Evolutionary conservation across 805 yeast genomes (phyloP).

Genomic region (Yarrowia osloensis): DNA sequence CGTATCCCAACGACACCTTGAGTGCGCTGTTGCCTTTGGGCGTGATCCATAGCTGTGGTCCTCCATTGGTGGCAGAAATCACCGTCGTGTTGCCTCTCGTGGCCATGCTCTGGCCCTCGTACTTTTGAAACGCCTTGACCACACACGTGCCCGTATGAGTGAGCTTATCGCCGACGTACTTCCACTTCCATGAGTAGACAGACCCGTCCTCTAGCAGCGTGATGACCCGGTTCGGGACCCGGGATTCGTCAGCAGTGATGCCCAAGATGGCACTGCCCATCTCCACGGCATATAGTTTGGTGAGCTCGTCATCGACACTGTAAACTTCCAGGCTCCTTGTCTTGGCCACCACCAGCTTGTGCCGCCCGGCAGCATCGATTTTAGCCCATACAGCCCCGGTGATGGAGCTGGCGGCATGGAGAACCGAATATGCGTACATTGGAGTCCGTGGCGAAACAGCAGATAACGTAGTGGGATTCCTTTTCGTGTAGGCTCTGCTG

Average conservation of each 20-base stretch:
- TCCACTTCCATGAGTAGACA: slow-evolving; percentile 10
- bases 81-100: not conserved
- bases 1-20: slow-evolving; percentile 24
- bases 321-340: slow-evolving; percentile 15
- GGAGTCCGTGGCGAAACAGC: not conserved
- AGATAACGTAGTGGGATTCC: not conserved
- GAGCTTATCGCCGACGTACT: not conserved
- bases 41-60: slow-evolving; percentile 4
- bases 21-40: not conserved
- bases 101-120: not conserved
- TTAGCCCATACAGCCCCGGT: slow-evolving; percentile 18
- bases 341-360: slow-evolving; percentile 17
- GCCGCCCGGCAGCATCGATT: slow-evolving; percentile 22
- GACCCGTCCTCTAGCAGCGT: slow-evolving; percentile 25
- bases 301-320: slow-evolving; percentile 9
- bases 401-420: slow-evolving; percentile 21
- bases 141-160: slow-evolving; percentile 1
- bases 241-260: slow-evolving; percentile 7
- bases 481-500: not conserved
- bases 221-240: not conserved
- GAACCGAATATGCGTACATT: slow-evolving; percentile 16
- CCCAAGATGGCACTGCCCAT: slow-evolving; percentile 14
- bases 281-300: not conserved
- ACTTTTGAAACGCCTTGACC: not conserved
- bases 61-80: not conserved